Conservation (phyloP, 2,329 filamentous ascomycete species). For the Fusarium musae region DNA sequence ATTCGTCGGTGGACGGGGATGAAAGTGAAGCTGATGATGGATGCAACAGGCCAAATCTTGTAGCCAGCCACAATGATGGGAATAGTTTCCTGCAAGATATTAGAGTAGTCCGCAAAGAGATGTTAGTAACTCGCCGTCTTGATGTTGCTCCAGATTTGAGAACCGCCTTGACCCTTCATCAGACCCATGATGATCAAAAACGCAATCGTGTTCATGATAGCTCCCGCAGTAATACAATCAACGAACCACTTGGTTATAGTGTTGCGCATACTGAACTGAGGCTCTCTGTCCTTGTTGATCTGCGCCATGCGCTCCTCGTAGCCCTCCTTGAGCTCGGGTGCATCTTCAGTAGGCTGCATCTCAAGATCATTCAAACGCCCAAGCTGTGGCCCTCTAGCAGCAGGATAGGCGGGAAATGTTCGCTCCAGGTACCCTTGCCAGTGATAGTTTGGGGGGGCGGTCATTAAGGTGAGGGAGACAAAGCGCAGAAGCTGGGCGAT, state of each 20-base stretch:
- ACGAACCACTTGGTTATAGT: constrained; percentile 62
- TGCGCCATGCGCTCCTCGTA: constrained; percentile 35
- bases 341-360: constrained; percentile 44
- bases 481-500: constrained; percentile 63
- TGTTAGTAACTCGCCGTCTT: constrained; percentile 43
- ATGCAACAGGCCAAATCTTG: constrained; percentile 64
- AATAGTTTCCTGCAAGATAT: constrained; percentile 53
- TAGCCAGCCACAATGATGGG: constrained; percentile 61
- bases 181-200: constrained; percentile 61
- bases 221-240: constrained; percentile 60
- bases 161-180: constrained; percentile 53
- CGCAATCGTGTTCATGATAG: constrained; percentile 58
- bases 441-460: constrained; percentile 66
- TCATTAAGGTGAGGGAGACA: constrained; percentile 62
- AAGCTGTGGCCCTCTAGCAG: not conserved
- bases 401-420: constrained; percentile 60
- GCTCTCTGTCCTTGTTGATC: constrained; percentile 24
- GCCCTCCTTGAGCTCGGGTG: constrained; percentile 35
- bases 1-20: constrained; percentile 61
- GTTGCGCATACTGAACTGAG: constrained; percentile 55
- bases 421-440: constrained; percentile 68
- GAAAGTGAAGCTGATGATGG: constrained; percentile 61
- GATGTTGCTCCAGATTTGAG: constrained; percentile 54
- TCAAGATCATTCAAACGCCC: constrained; percentile 43
- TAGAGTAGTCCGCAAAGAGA: not conserved